A percentile compares a stretch with the other conserved stretches of the same genome.
phyloP scores from a whole-genome alignment of 371 early-diverging fungal species.

The Apophysomyces sp. region DNA sequence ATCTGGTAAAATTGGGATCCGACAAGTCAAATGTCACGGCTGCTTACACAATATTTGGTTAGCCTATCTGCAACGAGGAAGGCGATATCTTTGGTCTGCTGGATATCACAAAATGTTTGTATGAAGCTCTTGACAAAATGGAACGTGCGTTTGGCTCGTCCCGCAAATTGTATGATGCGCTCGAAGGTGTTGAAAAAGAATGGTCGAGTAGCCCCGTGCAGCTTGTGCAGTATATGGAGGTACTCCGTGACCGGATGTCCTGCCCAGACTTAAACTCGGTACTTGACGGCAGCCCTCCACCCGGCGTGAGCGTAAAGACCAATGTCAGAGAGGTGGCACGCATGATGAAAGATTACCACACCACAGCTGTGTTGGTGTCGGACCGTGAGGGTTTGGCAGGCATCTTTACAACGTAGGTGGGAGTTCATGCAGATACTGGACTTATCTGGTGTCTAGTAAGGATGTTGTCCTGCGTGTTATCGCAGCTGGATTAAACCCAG shows the following conservation, averaged over 20 bases:
- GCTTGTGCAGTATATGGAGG: slow-evolving; percentile 75
- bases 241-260: slow-evolving; percentile 79
- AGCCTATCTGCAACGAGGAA: slow-evolving; percentile 84
- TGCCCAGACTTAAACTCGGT: slow-evolving; percentile 90
- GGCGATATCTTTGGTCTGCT: slow-evolving; percentile 92
- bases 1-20: slow-evolving; percentile 65
- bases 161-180: slow-evolving; percentile 83
- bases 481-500: slow-evolving; percentile 90
- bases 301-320: slow-evolving; percentile 77
- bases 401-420: slow-evolving; percentile 86
- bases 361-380: slow-evolving; percentile 91
- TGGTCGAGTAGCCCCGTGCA: slow-evolving; percentile 63
- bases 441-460: slow-evolving; percentile 21
- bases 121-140: slow-evolving; percentile 90
- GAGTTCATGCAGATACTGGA: not conserved
- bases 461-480: slow-evolving; percentile 96
- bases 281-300: slow-evolving; percentile 67
- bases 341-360: slow-evolving; percentile 83
- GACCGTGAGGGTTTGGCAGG: slow-evolving; percentile 86
- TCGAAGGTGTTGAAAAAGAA: slow-evolving; percentile 90
- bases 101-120: slow-evolving; percentile 95
- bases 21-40: not conserved
- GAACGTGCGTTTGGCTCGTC: slow-evolving; percentile 89
- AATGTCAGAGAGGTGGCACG: slow-evolving; percentile 91
- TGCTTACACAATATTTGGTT: not conserved